These are phyloP conservation scores for Solanum piurae DNA, from an alignment of 257 asterid genomes.

Conservation along the genomic window DNA sequence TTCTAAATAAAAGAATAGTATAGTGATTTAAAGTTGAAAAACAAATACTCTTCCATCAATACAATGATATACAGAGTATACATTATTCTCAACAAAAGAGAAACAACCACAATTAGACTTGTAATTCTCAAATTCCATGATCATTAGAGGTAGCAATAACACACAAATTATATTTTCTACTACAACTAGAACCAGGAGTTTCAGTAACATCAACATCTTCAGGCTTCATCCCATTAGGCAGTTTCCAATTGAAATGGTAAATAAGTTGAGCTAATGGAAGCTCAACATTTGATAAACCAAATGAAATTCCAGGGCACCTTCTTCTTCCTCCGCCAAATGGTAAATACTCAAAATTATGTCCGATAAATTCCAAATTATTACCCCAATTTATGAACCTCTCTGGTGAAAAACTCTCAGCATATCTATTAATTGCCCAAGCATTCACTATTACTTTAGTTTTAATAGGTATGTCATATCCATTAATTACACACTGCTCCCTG, in stretches of 20 bases:
- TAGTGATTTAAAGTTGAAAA: too few relatives aligned
- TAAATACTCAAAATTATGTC: not conserved
- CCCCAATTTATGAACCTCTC: not conserved
- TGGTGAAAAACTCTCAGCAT: not conserved
- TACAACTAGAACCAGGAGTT: not conserved
- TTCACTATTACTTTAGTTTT: not conserved
- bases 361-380: not conserved
- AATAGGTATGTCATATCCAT: not conserved
- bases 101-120: too few relatives aligned
- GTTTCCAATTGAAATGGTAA: not conserved
- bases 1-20: too few relatives aligned
- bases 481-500: not conserved
- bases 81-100: too few relatives aligned
- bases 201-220: not conserved
- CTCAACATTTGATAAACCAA: not conserved
- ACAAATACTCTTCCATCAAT: too few relatives aligned
- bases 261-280: not conserved
- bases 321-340: not conserved
- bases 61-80: too few relatives aligned
- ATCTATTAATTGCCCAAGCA: not conserved
- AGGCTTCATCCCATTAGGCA: not conserved
- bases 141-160: not conserved
- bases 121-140: not conserved
- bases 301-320: not conserved
- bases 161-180: not conserved